Base-by-base conservation (phyloP, 257 asterid species). In the Penstemon eatonii region DNA sequence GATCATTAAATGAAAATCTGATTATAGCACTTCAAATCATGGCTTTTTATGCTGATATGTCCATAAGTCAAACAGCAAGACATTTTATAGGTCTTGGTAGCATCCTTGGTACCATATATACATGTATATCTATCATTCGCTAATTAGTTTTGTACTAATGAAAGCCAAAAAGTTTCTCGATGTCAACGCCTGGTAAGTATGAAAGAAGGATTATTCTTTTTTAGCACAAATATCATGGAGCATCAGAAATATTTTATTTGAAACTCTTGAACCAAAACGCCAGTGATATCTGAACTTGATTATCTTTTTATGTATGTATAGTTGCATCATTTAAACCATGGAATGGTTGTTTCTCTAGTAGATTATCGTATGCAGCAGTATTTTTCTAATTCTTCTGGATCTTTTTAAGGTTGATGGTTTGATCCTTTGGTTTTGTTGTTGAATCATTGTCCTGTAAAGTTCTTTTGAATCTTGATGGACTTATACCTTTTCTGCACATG, bases 401-500 rank as follows among this genome's bases (percentile, higher is more conserved):
- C 36, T 10, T 13, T 42, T 39, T 55, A 50, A 0, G 47, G 63
- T 36, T 63, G 65, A 53, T 52, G 55, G 49, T 55, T 36, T 42
- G 58, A 25, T 69, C 33, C 42, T 8, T 25, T 50, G 6, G 9
- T 15, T 36, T 65, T 4, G 9, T 5, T 47, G 53, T 59, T 60
- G 11, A 33, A 12, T 4, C 25, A 44, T 33, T 12, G 7, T 0
- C 5, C 42, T 62, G 3, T 38, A 12, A 40, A 46, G 39, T 72
- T 55, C 49, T 58, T 61, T 50, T 71, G 65, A 45, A 68, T 59
- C 13, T 66, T 64, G 64, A 57, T 65, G 69, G 69, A 73, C 73
- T 70, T 71, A 56, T 65, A 8, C 75, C 65, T 50, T 73, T 85
- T 56, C 65, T 66, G 67, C 67, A 51, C 72, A 61, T 83, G 77